Percentiles rank a stretch among this genome's conserved stretches.
Evolutionary conservation across 805 yeast genomes (phyloP).

Genomic region (Schizosaccharomyces octosporus): DNA sequence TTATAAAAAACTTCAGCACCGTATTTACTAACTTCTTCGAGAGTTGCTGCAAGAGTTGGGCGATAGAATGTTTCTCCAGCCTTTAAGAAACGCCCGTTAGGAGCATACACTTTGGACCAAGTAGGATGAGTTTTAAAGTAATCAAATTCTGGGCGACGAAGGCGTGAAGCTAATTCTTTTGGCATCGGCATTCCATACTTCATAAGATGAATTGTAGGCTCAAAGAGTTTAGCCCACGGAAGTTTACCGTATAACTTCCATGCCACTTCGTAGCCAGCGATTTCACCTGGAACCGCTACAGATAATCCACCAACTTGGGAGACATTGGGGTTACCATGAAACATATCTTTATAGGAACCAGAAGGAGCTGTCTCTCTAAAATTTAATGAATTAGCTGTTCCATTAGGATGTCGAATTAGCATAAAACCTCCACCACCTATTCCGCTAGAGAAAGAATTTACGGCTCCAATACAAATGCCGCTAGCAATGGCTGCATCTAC

Average conservation of each 20-base stretch:
- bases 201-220: slow-evolving; percentile 49
- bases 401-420: slow-evolving; percentile 20
- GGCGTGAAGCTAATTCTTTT: slow-evolving; percentile 21
- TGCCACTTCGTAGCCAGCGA: slow-evolving; percentile 53
- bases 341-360: slow-evolving; percentile 41
- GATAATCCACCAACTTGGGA: slow-evolving; percentile 71
- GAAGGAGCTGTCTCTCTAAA: slow-evolving; percentile 77
- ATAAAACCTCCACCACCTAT: slow-evolving; percentile 84
- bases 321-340: slow-evolving; percentile 17
- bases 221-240: slow-evolving; percentile 45
- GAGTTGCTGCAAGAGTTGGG: slow-evolving; percentile 37
- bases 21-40: slow-evolving; percentile 42
- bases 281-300: slow-evolving; percentile 73
- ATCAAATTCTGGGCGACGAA: slow-evolving; percentile 16
- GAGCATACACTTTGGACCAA: slow-evolving; percentile 13
- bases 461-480: slow-evolving; percentile 65
- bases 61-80: slow-evolving; percentile 40
- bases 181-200: slow-evolving; percentile 37
- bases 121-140: slow-evolving; percentile 8
- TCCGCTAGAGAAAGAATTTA: slow-evolving; percentile 65
- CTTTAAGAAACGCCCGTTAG: slow-evolving; percentile 13
- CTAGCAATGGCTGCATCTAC: slow-evolving; percentile 86
- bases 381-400: slow-evolving; percentile 39
- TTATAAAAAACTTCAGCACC: slow-evolving; percentile 67
- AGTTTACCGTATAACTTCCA: slow-evolving; percentile 34